phyloP scores from a whole-genome alignment of 257 asterid genomes.

The Agastache rugosa region DNA sequence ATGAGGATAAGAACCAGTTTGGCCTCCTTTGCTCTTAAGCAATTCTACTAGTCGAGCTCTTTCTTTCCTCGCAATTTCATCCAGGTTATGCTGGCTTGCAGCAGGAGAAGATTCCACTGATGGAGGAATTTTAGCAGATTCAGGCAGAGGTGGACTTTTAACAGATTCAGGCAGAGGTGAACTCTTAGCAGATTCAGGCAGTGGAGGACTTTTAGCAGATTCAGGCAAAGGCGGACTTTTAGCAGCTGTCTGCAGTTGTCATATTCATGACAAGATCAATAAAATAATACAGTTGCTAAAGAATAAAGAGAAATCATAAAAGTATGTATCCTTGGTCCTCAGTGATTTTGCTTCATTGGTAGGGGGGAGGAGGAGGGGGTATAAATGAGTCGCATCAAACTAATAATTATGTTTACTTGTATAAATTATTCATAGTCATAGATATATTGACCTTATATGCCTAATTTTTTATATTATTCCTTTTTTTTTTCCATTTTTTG shows the following conservation, averaged over 20 bases:
- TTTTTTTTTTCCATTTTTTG: not conserved
- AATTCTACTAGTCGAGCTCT: slow-evolving; percentile 66
- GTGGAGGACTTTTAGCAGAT: slow-evolving; percentile 29
- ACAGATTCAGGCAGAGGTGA: slow-evolving; percentile 30
- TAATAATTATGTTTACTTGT: not conserved
- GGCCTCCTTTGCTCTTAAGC: slow-evolving; percentile 68
- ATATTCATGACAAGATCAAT: slow-evolving; percentile 30
- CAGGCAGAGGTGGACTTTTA: slow-evolving; percentile 33
- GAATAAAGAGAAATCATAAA: slow-evolving; percentile 13
- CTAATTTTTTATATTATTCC: not conserved
- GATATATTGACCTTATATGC: slow-evolving; percentile 23
- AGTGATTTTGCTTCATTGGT: not conserved
- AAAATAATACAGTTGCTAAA: slow-evolving; percentile 16
- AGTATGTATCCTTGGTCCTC: not conserved
- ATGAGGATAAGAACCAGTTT: slow-evolving; percentile 70
- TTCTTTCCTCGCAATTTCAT: slow-evolving; percentile 74
- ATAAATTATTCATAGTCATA: not conserved
- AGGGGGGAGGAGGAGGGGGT: not conserved
- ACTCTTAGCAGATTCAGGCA: slow-evolving; percentile 11
- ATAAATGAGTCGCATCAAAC: not conserved
- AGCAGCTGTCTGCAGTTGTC: slow-evolving; percentile 53
- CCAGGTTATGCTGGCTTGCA: slow-evolving; percentile 54
- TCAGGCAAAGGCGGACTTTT: slow-evolving; percentile 23
- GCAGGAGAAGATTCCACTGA: slow-evolving; percentile 45
- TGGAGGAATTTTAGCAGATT: not conserved